These are phyloP conservation scores for Fusarium lyarnte DNA, from an alignment of 2,329 filamentous ascomycete species.

Conservation along the genomic window DNA sequence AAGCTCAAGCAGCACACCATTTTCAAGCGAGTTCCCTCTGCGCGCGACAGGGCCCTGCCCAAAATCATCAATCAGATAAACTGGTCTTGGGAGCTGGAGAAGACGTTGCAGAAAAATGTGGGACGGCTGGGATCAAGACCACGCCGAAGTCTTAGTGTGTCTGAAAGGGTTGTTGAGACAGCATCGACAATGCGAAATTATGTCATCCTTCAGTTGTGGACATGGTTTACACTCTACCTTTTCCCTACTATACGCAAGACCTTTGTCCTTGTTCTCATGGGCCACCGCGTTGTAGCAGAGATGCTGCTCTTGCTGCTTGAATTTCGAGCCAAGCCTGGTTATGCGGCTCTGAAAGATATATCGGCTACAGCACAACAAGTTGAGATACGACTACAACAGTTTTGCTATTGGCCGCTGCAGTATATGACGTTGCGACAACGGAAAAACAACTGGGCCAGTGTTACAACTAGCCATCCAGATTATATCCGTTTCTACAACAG, in stretches of 20 bases:
- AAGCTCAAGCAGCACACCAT: slow-evolving; percentile 92
- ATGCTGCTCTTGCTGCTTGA: slow-evolving; percentile 81
- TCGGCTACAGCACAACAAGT: slow-evolving; percentile 97
- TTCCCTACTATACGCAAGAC: slow-evolving; percentile 78
- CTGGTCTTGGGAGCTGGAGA: slow-evolving; percentile 90
- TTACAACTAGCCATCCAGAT: slow-evolving; percentile 93
- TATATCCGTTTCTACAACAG: slow-evolving; percentile 99
- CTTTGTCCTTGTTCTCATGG: slow-evolving; percentile 82
- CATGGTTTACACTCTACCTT: slow-evolving; percentile 76
- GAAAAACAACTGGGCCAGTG: slow-evolving; percentile 93
- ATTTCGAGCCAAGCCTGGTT: slow-evolving; percentile 81
- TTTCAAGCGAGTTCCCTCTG: slow-evolving; percentile 76
- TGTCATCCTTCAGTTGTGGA: slow-evolving; percentile 73
- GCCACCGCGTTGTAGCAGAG: slow-evolving; percentile 84
- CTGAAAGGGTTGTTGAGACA: slow-evolving; percentile 92
- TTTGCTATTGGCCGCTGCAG: slow-evolving; percentile 99
- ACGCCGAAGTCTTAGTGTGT: slow-evolving; percentile 89
- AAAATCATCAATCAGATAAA: slow-evolving; percentile 94
- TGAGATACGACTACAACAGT: slow-evolving; percentile 95
- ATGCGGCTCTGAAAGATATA: slow-evolving; percentile 90
- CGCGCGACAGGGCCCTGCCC: slow-evolving; percentile 82
- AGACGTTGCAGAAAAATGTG: slow-evolving; percentile 88
- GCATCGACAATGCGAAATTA: slow-evolving; percentile 87
- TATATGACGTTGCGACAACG: slow-evolving; percentile 90
- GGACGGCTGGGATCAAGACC: slow-evolving; percentile 82